These are phyloP conservation scores for Erythrobasidium hasegawianum DNA, from an alignment of 1,284 basidiomycete species.

Conservation along the genomic window DNA sequence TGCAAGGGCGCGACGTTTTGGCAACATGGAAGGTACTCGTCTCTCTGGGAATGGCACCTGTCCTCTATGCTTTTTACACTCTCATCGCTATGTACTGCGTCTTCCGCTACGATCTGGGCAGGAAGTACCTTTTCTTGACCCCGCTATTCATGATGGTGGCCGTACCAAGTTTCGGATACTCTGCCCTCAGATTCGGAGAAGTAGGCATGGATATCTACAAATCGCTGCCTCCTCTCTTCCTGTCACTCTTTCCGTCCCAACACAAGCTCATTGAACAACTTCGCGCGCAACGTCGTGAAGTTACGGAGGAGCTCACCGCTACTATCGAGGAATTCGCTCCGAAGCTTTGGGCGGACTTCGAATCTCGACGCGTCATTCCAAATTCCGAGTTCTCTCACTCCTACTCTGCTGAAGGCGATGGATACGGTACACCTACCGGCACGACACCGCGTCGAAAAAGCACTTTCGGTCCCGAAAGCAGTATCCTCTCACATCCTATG, in stretches of 20 bases:
- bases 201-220: conserved; percentile 98
- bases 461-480: conserved; percentile 39
- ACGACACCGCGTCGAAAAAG: conserved; percentile 37
- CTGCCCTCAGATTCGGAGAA: conserved; percentile 96
- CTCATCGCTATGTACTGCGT: conserved; percentile 73
- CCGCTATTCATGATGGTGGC: conserved; percentile 73
- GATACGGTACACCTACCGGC: conserved; percentile 46
- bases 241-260: conserved; percentile 87
- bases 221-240: conserved; percentile 86
- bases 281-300: conserved; percentile 69
- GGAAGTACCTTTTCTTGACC: conserved; percentile 67
- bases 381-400: conserved; percentile 62
- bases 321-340: conserved; percentile 76
- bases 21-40: conserved; percentile 99
- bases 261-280: conserved; percentile 76
- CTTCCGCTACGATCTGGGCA: conserved; percentile 60
- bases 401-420: conserved; percentile 51
- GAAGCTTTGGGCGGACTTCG: conserved; percentile 80
- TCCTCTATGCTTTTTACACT: conserved; percentile 82
- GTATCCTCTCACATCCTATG: conserved; percentile 62
- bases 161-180: conserved; percentile 86
- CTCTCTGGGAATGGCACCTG: conserved; percentile 81
- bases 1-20: conserved; percentile 89
- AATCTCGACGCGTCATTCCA: conserved; percentile 73
- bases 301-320: conserved; percentile 81